These are phyloP conservation scores for Trichoderma aggressivum DNA, from an alignment of 2,329 filamentous ascomycete species.

Conservation along the genomic window DNA sequence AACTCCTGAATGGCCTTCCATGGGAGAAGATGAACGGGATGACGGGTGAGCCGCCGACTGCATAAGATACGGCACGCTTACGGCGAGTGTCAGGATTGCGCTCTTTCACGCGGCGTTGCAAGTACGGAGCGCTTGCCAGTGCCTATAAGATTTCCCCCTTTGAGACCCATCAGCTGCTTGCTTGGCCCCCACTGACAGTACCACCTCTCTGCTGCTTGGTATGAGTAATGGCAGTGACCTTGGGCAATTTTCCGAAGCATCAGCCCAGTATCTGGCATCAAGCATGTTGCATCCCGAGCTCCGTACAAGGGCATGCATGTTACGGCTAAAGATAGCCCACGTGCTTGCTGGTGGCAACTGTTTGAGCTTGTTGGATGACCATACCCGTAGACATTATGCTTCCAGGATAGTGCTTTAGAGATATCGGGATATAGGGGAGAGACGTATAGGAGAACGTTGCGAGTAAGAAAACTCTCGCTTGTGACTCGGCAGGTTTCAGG, in stretches of 20 bases:
- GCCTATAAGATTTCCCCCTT: neutral
- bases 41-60: neutral
- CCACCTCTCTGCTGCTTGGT: neutral
- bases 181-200: neutral
- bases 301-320: neutral
- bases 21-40: neutral
- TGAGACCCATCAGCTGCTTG: constrained; percentile 3
- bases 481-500: neutral
- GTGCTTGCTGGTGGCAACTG: neutral
- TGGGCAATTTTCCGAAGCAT: neutral
- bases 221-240: neutral
- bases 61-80: neutral
- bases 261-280: neutral
- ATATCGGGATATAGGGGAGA: neutral
- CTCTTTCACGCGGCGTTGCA: neutral
- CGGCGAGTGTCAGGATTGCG: neutral
- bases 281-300: neutral
- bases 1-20: neutral
- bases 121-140: neutral
- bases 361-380: neutral
- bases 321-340: neutral
- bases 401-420: no score
- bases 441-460: neutral
- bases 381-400: neutral
- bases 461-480: neutral